A percentile compares a stretch with the other conserved stretches of the same genome.
Conservation (phyloP, 305 asterid species). For the Fraxinus greggii region DNA sequence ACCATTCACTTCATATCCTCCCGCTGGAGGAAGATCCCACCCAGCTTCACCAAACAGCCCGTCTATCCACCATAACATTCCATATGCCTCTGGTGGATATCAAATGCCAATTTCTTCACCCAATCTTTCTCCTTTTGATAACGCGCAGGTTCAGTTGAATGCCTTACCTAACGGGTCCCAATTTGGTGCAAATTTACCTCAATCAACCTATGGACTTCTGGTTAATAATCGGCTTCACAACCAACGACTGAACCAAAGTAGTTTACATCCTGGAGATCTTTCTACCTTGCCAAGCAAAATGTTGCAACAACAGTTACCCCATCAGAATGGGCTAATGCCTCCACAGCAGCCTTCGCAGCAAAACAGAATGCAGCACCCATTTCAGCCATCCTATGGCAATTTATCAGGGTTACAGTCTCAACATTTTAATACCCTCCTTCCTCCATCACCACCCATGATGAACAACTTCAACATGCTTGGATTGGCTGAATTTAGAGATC, state of each 20-base stretch:
- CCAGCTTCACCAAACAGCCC: conserved; percentile 64
- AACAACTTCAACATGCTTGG: conserved; percentile 65
- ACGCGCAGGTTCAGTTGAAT: conserved; percentile 52
- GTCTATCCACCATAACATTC: conserved; percentile 38
- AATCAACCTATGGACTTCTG: conserved; percentile 53
- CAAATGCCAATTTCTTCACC: conserved; percentile 54
- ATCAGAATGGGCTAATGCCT: conserved; percentile 59
- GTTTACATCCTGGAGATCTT: conserved; percentile 49
- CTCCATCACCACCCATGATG: conserved; percentile 60
- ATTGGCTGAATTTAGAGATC: conserved; percentile 74
- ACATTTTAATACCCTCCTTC: conserved; percentile 47
- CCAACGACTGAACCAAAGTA: conserved; percentile 51
- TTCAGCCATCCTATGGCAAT: conserved; percentile 62
- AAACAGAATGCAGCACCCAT: conserved; percentile 56
- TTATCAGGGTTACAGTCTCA: conserved; percentile 62
- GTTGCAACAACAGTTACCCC: conserved; percentile 53
- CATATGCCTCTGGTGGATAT: conserved; percentile 45
- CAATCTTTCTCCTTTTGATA: conserved; percentile 53
- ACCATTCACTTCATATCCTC: conserved; percentile 73
- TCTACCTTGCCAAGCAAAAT: conserved; percentile 49
- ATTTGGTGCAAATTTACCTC: conserved; percentile 67
- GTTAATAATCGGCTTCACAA: conserved; percentile 53
- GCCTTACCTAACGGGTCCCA: conserved; percentile 52
- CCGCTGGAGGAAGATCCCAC: conserved; percentile 60
- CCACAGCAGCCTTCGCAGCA: conserved; percentile 57